These are phyloP conservation scores for Fraxinus nigra DNA, from an alignment of 305 asterid genomes.

Conservation along the genomic window DNA sequence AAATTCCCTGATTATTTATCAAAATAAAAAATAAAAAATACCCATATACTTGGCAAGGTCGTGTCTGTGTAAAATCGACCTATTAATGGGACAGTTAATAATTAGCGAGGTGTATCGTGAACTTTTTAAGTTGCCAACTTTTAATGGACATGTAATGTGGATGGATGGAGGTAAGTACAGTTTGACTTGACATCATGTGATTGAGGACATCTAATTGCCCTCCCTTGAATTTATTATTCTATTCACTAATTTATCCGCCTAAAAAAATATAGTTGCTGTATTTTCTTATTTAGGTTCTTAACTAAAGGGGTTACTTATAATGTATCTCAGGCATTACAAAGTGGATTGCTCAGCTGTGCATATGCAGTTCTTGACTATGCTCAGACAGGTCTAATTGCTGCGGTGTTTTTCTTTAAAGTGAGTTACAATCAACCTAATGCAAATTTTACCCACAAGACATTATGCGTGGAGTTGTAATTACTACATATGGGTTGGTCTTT, in stretches of 20 bases:
- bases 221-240: background rate
- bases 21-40: too few species aligned
- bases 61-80: background rate
- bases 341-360: constrained; percentile 69
- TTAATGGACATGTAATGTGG: background rate
- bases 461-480: constrained; percentile 5
- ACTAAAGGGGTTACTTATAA: constrained; percentile 22
- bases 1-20: too few species aligned
- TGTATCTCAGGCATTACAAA: constrained; percentile 69
- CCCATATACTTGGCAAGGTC: background rate
- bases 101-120: background rate
- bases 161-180: background rate
- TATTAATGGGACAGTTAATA: background rate
- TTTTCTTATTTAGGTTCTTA: constrained; percentile 24
- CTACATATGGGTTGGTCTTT: background rate
- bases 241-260: constrained; percentile 11
- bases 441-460: background rate
- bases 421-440: constrained; percentile 31
- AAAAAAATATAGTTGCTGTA: constrained; percentile 7
- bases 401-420: constrained; percentile 94
- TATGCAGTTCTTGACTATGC: constrained; percentile 97
- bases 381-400: constrained; percentile 95
- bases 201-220: background rate
- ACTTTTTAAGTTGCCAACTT: constrained; percentile 1
- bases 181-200: background rate